Evolutionary conservation across 2,329 filamentous ascomycete species (phyloP).

Genomic region (Cercospora sesami): DNA sequence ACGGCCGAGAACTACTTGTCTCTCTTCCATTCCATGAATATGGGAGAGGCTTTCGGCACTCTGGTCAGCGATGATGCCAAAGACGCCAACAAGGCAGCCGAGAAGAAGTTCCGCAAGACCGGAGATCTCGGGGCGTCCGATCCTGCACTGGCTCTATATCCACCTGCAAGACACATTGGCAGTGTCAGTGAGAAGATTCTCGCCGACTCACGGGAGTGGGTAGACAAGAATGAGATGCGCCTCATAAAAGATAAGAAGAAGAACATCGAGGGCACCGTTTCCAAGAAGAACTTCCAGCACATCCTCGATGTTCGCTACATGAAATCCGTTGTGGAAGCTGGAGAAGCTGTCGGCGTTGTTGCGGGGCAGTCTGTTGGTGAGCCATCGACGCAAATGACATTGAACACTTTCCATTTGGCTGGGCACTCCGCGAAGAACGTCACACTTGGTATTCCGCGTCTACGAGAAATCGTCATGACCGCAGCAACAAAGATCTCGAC

Average conservation of each 20-base stretch:
- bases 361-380: slow-evolving; percentile 96
- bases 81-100: slow-evolving; percentile 63
- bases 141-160: slow-evolving; percentile 70
- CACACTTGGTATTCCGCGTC: slow-evolving; percentile 93
- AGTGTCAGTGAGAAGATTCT: slow-evolving; percentile 89
- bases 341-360: slow-evolving; percentile 94
- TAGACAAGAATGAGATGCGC: slow-evolving; percentile 64
- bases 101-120: slow-evolving; percentile 78
- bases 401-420: slow-evolving; percentile 99
- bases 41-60: slow-evolving; percentile 53
- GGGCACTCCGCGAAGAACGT: slow-evolving; percentile 98
- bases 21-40: slow-evolving; percentile 72
- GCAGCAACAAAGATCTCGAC: slow-evolving; percentile 87
- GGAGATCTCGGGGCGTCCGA: slow-evolving; percentile 68
- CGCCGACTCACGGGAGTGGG: slow-evolving; percentile 68
- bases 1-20: slow-evolving; percentile 82
- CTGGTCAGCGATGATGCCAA: slow-evolving; percentile 67
- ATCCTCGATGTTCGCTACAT: slow-evolving; percentile 92
- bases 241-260: slow-evolving; percentile 63
- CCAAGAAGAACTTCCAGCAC: slow-evolving; percentile 75
- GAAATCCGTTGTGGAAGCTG: slow-evolving; percentile 86
- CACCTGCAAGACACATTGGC: slow-evolving; percentile 75
- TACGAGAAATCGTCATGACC: slow-evolving; percentile 98
- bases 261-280: slow-evolving; percentile 46
- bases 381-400: slow-evolving; percentile 97